phyloP scores from a whole-genome alignment of 2,329 filamentous ascomycete species.

The Fusarium praegraminearum region DNA sequence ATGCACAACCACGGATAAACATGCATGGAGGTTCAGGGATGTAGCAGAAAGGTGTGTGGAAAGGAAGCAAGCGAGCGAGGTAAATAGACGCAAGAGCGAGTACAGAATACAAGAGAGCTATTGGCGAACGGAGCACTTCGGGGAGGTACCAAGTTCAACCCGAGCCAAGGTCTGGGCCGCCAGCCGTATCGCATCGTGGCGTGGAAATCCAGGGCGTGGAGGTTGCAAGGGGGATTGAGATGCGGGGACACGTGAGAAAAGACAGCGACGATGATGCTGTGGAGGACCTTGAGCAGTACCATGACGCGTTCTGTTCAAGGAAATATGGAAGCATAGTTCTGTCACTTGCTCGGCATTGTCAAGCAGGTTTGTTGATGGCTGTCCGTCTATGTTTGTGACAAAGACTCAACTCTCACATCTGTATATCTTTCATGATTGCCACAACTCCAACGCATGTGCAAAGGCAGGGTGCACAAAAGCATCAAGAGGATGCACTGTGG shows the following conservation, averaged over 20 bases:
- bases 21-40: constrained; percentile 42
- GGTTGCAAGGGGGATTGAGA: constrained; percentile 43
- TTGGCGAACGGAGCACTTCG: constrained; percentile 23
- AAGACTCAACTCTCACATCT: constrained; percentile 20
- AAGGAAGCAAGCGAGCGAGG: constrained; percentile 28
- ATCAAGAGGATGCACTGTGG: constrained; percentile 18
- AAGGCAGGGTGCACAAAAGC: constrained; percentile 16
- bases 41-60: constrained; percentile 45
- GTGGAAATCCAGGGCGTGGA: constrained; percentile 41
- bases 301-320: constrained; percentile 42
- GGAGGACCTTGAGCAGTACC: constrained; percentile 31
- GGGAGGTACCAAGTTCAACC: constrained; percentile 42
- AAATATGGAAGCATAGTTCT: constrained; percentile 30
- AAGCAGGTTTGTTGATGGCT: constrained; percentile 21
- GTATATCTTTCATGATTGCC: constrained; percentile 7
- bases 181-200: constrained; percentile 45
- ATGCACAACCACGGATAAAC: constrained; percentile 49
- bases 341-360: constrained; percentile 15
- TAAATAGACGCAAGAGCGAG: constrained; percentile 29
- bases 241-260: constrained; percentile 49
- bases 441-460: constrained; percentile 13
- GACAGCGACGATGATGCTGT: constrained; percentile 43
- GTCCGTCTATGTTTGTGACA: constrained; percentile 22
- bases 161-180: constrained; percentile 38
- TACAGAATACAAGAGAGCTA: constrained; percentile 28